Evolutionary conservation across 495 filamentous ascomycete species (phyloP), one percentile per base, ranked within the genome.

Genomic region (Hypomontagnella submonticulosa): DNA sequence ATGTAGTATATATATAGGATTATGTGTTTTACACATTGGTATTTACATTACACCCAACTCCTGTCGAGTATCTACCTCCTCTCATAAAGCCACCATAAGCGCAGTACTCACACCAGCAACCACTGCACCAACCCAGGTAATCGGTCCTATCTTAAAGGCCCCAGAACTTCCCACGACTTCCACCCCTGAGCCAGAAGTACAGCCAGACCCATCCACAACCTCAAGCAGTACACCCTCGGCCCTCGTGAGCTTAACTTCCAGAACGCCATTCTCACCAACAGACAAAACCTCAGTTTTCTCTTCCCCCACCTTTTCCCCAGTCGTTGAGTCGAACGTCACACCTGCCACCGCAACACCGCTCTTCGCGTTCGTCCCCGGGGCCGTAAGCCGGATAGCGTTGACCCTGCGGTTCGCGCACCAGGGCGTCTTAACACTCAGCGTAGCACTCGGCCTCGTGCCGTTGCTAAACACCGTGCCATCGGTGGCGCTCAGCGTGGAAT

Each of bases 361-460:
- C 65, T 73, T 73, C 0, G 71, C 71, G 37, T 73, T 73, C 9
- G 71, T 73, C 10, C 71, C 71, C 15, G 71, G 71, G 0, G 54
- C 71, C 10, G 61, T 66, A 2, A 73, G 61, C 37, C 71, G 33
- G 19, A 66, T 47, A 2, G 61, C 62, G 0, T 7, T 32, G 0
- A 71, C 65, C 20, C 19, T 32, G 0, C 8, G 6, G 0, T 62
- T 68, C 1, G 37, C 19, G 16, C 44, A 19, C 71, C 71, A 73
- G 16, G 71, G 58, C 58, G 71, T 73, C 4, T 48, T 6, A 11
- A 69, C 50, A n/a, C 16, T 47, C 0, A 71, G 33, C 20, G 71
- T 43, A 1, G 13, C 15, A 4, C 37, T 18, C 1, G 71, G 71
- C 41, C 71, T 34, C 18, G 18, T 43, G n/a, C 71, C 71, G 27